Evolutionary conservation across 176 grass and related monocot genomes (phyloP).

Genomic region (Triticum timopheevii): DNA sequence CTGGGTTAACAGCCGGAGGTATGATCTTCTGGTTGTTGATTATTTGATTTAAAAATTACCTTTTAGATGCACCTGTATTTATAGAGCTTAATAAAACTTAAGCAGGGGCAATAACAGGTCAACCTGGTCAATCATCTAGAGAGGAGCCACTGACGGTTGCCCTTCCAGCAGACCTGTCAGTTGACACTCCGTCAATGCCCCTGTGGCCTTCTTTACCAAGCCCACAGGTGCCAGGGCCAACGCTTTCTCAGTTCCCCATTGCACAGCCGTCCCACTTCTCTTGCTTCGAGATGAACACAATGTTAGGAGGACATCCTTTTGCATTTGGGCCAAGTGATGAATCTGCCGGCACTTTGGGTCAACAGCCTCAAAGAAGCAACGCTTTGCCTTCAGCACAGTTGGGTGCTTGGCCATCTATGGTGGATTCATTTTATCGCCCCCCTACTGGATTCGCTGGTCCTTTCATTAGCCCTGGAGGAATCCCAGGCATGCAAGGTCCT

Average conservation of each 20-base stretch:
- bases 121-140: conserved; percentile 57
- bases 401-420: conserved; percentile 72
- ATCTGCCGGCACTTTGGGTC: conserved; percentile 59
- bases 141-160: conserved; percentile 78
- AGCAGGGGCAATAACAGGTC: conserved; percentile 34
- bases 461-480: conserved; percentile 87
- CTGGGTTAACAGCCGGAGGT: conserved; percentile 62
- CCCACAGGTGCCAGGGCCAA: conserved; percentile 65
- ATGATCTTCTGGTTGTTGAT: conserved; percentile 29
- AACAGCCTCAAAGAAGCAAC: conserved; percentile 73
- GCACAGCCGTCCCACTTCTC: conserved; percentile 79
- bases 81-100: conserved; percentile 29
- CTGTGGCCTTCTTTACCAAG: conserved; percentile 82
- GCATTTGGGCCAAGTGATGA: conserved; percentile 83
- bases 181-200: conserved; percentile 78
- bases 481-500: conserved; percentile 81
- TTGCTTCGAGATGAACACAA: conserved; percentile 87
- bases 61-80: conserved; percentile 30
- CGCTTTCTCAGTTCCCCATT: conserved; percentile 81
- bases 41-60: conserved; percentile 27
- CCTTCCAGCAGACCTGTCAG: conserved; percentile 93
- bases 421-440: conserved; percentile 85
- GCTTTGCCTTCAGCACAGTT: conserved; percentile 53
- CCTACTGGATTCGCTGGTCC: conserved; percentile 77
- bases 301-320: conserved; percentile 72